These are phyloP conservation scores for Cardamine resedifolia DNA, from an alignment of 345 rosid species.

Conservation along the genomic window DNA sequence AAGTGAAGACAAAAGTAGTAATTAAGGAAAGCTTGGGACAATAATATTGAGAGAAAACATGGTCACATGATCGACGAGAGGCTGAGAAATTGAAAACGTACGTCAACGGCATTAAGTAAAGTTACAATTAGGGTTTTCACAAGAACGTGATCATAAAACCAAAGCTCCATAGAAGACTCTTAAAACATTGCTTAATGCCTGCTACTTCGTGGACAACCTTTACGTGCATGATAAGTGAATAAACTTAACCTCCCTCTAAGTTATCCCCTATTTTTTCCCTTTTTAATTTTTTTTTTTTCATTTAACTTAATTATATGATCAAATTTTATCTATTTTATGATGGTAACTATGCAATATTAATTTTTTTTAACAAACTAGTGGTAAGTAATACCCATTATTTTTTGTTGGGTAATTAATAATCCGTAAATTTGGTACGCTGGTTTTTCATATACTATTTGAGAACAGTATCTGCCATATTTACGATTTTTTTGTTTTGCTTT, in stretches of 20 bases:
- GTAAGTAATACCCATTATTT: neutral
- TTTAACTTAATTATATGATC: neutral
- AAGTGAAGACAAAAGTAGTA: conserved; percentile 32
- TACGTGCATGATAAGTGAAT: conserved; percentile 65
- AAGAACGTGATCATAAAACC: conserved; percentile 37
- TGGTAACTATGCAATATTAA: neutral
- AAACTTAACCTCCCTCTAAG: conserved; percentile 28
- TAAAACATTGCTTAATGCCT: conserved; percentile 53
- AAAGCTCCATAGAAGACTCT: conserved; percentile 35
- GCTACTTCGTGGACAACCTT: conserved; percentile 50
- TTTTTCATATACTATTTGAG: neutral
- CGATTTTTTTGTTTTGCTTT: neutral
- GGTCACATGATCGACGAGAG: conserved; percentile 36
- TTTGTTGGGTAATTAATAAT: neutral
- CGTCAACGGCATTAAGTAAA: conserved; percentile 42
- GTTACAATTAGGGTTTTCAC: conserved; percentile 29
- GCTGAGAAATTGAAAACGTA: conserved; percentile 39
- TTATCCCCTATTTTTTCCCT: conserved; percentile 16
- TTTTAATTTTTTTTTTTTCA: no score
- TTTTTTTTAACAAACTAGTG: neutral
- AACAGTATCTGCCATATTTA: neutral
- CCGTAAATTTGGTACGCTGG: neutral
- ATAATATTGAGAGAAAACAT: conserved; percentile 33
- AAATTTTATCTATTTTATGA: neutral
- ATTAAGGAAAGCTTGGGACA: conserved; percentile 27